These are phyloP conservation scores for Aureobasidium mangrovei DNA, from an alignment of 2,329 filamentous ascomycete genomes.

Conservation along the genomic window DNA sequence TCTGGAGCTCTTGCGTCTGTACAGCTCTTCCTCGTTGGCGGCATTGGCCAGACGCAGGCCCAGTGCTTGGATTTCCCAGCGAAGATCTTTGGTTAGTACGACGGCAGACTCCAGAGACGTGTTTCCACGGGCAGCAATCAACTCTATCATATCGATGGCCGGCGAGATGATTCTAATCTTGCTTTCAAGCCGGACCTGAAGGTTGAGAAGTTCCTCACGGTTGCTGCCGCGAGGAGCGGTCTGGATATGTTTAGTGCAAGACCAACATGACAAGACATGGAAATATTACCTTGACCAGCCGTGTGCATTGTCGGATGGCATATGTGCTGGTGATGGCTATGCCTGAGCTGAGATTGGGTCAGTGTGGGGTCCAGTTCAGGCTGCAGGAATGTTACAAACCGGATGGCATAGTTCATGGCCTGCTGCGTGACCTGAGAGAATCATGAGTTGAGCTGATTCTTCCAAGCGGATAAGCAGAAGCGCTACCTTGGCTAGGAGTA, in stretches of 20 bases:
- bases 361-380: too few relatives aligned
- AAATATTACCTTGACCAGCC: constrained; percentile 56
- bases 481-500: constrained; percentile 50
- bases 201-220: constrained; percentile 59
- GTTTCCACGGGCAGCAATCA: constrained; percentile 72
- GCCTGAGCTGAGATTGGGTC: constrained; percentile 48
- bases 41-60: constrained; percentile 66
- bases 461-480: constrained; percentile 8
- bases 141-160: constrained; percentile 83
- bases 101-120: constrained; percentile 78
- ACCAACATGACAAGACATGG: not conserved
- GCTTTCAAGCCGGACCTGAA: constrained; percentile 68
- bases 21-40: constrained; percentile 53
- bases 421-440: constrained; percentile 55
- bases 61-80: constrained; percentile 72
- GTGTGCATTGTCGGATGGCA: constrained; percentile 72
- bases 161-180: constrained; percentile 90
- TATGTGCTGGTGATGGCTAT: constrained; percentile 78
- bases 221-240: constrained; percentile 62
- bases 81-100: constrained; percentile 69
- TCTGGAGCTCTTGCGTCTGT: constrained; percentile 35
- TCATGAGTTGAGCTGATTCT: constrained; percentile 6
- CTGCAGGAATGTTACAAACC: constrained; percentile 28
- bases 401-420: constrained; percentile 86
- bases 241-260: not conserved